Percentiles rank a stretch among this genome's conserved stretches.
phyloP scores from a whole-genome alignment of 371 early-diverging fungal species.

The Amoeboaphelidium occidentale region DNA sequence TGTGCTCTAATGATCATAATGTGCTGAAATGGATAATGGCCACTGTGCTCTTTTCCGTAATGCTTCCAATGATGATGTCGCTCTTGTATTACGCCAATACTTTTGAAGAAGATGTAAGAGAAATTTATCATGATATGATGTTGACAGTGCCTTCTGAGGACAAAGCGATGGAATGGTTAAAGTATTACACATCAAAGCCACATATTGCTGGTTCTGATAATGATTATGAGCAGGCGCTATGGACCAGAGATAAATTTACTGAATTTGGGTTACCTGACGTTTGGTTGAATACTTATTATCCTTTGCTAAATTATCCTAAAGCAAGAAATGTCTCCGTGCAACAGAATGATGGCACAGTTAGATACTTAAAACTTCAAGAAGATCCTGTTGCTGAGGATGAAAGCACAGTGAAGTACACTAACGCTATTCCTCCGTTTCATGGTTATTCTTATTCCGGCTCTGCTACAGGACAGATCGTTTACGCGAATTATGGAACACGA shows the following conservation, averaged over 20 bases:
- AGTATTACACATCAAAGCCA: constrained; percentile 7
- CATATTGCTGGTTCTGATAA: constrained; percentile 5
- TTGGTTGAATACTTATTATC: constrained; percentile 27
- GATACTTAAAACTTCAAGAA: constrained; percentile 26
- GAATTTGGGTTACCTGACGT: constrained; percentile 23
- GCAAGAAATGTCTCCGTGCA: constrained; percentile 21
- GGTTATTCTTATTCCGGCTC: constrained; percentile 34
- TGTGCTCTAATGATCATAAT: too few species aligned
- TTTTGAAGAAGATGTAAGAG: too few species aligned
- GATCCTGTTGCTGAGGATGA: constrained; percentile 26
- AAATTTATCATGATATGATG: too few species aligned
- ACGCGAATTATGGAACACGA: constrained; percentile 32
- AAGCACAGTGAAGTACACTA: constrained; percentile 16
- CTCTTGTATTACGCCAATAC: too few species aligned
- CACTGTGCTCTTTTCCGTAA: too few species aligned
- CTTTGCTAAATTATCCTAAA: constrained; percentile 27
- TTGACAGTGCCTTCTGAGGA: too few species aligned
- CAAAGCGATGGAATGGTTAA: too few species aligned
- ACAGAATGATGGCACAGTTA: constrained; percentile 16
- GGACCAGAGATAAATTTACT: constrained; percentile 23
- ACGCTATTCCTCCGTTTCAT: constrained; percentile 31
- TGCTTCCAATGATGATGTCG: too few species aligned
- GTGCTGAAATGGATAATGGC: too few species aligned
- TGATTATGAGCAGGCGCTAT: constrained; percentile 20
- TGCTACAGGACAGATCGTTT: constrained; percentile 29